These are phyloP conservation scores for Vanderwaltozyma yarrowii DNA, from an alignment of 805 yeast species.

Conservation along the genomic window DNA sequence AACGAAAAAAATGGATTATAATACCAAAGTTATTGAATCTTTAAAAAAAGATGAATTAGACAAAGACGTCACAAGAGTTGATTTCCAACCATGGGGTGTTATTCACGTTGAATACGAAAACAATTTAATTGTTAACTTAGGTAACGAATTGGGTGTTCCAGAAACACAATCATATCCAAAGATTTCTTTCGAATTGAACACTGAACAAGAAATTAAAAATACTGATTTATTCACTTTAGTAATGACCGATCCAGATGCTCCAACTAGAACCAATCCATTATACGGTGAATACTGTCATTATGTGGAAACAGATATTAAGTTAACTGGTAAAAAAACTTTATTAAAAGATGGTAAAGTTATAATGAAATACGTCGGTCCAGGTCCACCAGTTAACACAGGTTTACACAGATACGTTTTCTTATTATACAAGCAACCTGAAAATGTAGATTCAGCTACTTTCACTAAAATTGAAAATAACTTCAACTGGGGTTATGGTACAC, in stretches of 20 bases:
- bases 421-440: constrained; percentile 51
- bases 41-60: neutral
- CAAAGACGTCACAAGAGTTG: neutral
- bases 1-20: neutral
- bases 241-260: constrained; percentile 87
- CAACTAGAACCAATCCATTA: constrained; percentile 60
- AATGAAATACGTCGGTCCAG: constrained; percentile 67
- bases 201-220: neutral
- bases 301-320: constrained; percentile 37
- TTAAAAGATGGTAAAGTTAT: constrained; percentile 33
- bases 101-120: neutral
- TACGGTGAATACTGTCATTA: constrained; percentile 79
- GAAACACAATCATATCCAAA: neutral
- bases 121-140: neutral
- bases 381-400: constrained; percentile 77
- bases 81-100: neutral
- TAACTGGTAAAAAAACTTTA: constrained; percentile 17
- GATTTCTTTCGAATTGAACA: neutral
- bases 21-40: neutral
- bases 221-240: constrained; percentile 58
- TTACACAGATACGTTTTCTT: constrained; percentile 79
- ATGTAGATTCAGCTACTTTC: constrained; percentile 14
- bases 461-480: constrained; percentile 19
- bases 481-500: constrained; percentile 79
- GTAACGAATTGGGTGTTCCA: neutral